Base-by-base conservation (phyloP, 208 protist species). In the Crithidia bombi region DNA sequence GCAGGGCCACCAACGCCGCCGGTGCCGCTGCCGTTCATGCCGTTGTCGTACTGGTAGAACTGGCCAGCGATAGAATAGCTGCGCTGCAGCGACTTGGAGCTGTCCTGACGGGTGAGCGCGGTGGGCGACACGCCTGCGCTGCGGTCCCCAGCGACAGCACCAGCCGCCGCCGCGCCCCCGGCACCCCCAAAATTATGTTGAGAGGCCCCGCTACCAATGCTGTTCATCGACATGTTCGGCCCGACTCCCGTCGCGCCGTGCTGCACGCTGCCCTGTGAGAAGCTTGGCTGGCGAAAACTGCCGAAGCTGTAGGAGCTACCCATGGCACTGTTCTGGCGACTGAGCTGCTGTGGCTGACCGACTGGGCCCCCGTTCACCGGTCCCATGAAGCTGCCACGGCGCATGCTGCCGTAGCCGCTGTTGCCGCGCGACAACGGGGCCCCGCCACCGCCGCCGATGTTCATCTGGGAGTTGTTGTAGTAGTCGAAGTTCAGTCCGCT, bases 1-100 rank as follows among this genome's bases (percentile, higher is more conserved):
- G 23, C 47, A 38, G 32, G 11, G 17, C 35, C 39, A 35, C 3
- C 46, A 32, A 4, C n/a, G 17, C 36, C 35, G 5, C 14, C 25
- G 28, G 41, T 14, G 21, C 30, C 49, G 38, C 19, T 57, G 35
- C 12, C n/a, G n/a, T 19, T 30, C 38, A 43, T 14, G 19, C 63
- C 44, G 65, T 30, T 49, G 33, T 28, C 58, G 61, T 67, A 73
- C 49, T 65, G 54, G 51, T 68, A 80, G 54, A 86, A 83, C 63
- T 83, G 77, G 3, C 77, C 77, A 2, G 81, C 61, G 28, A 83
- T 81, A 65, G 75, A 82, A 52, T 81, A 80, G 41, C 50, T 70
- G 47, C 77, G 72, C 59, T 82, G 72, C 1, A 86, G 46, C 5
- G 54, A 47, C 10, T 32, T 73, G 5, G 59, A 32, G 69, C 73